phyloP scores from a whole-genome alignment of 2,329 filamentous ascomycete genomes.

The Alternaria arbusti region DNA sequence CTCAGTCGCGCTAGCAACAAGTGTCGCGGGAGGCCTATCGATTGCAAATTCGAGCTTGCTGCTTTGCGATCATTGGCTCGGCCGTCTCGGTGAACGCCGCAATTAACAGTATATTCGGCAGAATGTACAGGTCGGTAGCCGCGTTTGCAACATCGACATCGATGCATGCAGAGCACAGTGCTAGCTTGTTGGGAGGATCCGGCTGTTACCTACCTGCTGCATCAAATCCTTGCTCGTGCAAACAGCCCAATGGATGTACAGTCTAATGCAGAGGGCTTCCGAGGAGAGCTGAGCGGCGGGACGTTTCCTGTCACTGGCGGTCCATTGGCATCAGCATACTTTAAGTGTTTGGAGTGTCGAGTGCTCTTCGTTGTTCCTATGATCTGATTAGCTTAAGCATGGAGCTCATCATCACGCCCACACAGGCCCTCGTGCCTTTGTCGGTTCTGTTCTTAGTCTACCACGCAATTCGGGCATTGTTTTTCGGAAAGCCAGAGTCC shows the following conservation, averaged over 20 bases:
- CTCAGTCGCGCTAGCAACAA: background rate
- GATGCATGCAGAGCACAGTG: background rate
- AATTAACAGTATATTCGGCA: background rate
- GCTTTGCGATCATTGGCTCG: background rate
- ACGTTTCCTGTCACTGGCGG: background rate
- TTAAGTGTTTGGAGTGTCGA: background rate
- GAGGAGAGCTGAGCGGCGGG: background rate
- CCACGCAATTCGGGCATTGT: conserved; percentile 13
- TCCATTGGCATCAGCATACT: background rate
- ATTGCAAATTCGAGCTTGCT: background rate
- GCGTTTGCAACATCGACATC: background rate
- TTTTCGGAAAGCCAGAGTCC: conserved; percentile 11
- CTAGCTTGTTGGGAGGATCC: background rate
- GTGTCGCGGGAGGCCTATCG: background rate
- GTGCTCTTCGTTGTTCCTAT: background rate
- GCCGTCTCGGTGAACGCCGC: background rate
- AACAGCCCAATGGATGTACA: background rate
- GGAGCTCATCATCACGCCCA: conserved; percentile 22
- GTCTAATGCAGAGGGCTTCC: background rate
- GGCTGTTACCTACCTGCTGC: background rate
- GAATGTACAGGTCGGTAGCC: background rate
- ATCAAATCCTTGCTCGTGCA: background rate
- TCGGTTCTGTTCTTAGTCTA: conserved; percentile 17
- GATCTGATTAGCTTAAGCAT: background rate
- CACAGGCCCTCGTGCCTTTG: conserved; percentile 17